Conservation (phyloP, 2,329 filamentous ascomycete species). For the Trichophyton schoenleinii region DNA sequence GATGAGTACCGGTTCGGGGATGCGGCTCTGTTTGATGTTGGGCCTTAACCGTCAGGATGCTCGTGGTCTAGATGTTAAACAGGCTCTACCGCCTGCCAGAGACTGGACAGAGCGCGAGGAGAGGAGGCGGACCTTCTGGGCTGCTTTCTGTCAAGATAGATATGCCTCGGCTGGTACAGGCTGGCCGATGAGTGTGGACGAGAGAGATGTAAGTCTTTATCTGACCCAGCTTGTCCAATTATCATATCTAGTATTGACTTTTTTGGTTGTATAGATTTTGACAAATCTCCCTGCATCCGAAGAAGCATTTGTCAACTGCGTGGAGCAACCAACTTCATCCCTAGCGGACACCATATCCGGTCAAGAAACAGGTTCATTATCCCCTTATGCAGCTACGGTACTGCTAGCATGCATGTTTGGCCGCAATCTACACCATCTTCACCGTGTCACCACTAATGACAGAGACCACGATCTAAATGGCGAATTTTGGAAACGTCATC, state of each 20-base stretch:
- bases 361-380: slow-evolving; percentile 59
- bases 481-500: slow-evolving; percentile 89
- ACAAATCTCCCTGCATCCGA: slow-evolving; percentile 76
- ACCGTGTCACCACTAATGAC: slow-evolving; percentile 71
- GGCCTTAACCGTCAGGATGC: slow-evolving; percentile 81
- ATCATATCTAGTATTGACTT: not conserved
- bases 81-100: slow-evolving; percentile 69
- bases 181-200: slow-evolving; percentile 91
- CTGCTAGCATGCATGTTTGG: slow-evolving; percentile 85
- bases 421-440: slow-evolving; percentile 78
- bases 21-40: slow-evolving; percentile 82
- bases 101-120: slow-evolving; percentile 95
- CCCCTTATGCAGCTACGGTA: slow-evolving; percentile 65
- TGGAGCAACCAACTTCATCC: slow-evolving; percentile 56
- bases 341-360: slow-evolving; percentile 46
- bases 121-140: slow-evolving; percentile 84
- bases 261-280: slow-evolving; percentile 44
- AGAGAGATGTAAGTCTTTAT: slow-evolving; percentile 53
- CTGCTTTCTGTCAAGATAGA: slow-evolving; percentile 78
- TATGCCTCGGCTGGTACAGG: slow-evolving; percentile 94
- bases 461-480: slow-evolving; percentile 79
- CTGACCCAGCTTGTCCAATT: not conserved
- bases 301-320: slow-evolving; percentile 70
- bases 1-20: slow-evolving; percentile 75
- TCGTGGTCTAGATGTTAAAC: slow-evolving; percentile 73